Conservation (phyloP, 2,329 filamentous ascomycete species). For the Xylaria sp. region DNA sequence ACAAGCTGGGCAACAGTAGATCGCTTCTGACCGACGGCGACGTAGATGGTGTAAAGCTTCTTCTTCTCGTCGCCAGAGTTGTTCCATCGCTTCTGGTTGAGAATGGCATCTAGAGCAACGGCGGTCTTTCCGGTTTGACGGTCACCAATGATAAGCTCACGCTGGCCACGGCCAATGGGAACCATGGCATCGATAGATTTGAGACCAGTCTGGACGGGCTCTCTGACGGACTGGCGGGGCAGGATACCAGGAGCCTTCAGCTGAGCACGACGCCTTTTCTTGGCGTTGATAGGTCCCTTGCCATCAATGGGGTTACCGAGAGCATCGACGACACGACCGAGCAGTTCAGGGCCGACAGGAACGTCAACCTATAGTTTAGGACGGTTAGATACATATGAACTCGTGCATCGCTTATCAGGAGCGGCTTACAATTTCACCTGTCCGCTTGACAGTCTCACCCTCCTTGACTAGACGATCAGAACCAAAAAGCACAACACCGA, state of each 20-base stretch:
- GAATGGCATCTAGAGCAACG: slow-evolving; percentile 95
- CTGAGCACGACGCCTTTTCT: slow-evolving; percentile 93
- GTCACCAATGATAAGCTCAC: slow-evolving; percentile 99
- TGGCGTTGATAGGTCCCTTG: slow-evolving; percentile 96
- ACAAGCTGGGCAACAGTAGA: slow-evolving; percentile 99
- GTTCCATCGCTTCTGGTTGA: slow-evolving; percentile 99
- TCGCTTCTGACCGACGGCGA: slow-evolving; percentile 98
- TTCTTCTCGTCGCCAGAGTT: slow-evolving; percentile 84
- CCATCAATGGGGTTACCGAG: slow-evolving; percentile 99
- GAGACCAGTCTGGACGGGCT: slow-evolving; percentile 99
- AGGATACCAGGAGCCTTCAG: slow-evolving; percentile 99
- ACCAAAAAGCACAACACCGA: slow-evolving; percentile 99
- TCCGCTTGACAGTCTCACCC: slow-evolving; percentile 99
- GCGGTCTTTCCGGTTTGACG: slow-evolving; percentile 99
- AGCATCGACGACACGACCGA: slow-evolving; percentile 98
- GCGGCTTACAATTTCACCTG: slow-evolving; percentile 93
- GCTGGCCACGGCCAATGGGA: slow-evolving; percentile 99
- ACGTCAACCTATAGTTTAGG: slow-evolving; percentile 81
- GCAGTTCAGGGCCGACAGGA: slow-evolving; percentile 89
- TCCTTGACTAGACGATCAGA: slow-evolving; percentile 99
- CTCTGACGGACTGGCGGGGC: slow-evolving; percentile 94
- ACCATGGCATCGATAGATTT: slow-evolving; percentile 99
- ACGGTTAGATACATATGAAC: slow-evolving; percentile 11
- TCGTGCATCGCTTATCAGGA: neutral
- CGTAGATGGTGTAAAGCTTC: slow-evolving; percentile 99